A percentile compares a stretch with the other conserved stretches of the same genome.
phyloP scores from a whole-genome alignment of 2,329 filamentous ascomycete species.

The Fusarium cyanostomum region DNA sequence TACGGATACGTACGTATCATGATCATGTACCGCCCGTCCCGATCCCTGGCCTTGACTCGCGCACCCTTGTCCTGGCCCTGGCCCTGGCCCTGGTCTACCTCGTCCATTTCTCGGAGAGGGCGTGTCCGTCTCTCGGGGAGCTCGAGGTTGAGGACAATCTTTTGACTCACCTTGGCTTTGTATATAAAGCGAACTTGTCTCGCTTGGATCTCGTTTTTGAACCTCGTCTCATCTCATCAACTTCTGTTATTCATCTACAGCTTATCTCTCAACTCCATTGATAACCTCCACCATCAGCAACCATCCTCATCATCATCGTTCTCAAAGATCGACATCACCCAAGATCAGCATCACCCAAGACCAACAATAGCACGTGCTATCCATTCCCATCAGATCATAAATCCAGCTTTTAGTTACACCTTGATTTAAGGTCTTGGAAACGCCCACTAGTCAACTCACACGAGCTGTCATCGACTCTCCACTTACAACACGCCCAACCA shows the following conservation, averaged over 20 bases:
- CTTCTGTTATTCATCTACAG: slow-evolving; percentile 14
- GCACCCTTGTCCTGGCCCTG: not conserved
- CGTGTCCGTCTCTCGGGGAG: slow-evolving; percentile 20
- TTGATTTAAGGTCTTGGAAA: slow-evolving; percentile 21
- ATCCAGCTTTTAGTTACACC: slow-evolving; percentile 13
- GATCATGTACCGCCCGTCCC: slow-evolving; percentile 34
- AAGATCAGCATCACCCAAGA: slow-evolving; percentile 19
- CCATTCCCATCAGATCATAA: slow-evolving; percentile 9
- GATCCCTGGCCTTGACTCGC: slow-evolving; percentile 28
- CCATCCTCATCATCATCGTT: not conserved
- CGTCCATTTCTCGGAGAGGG: slow-evolving; percentile 16
- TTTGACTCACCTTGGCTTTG: slow-evolving; percentile 23
- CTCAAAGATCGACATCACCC: slow-evolving; percentile 25
- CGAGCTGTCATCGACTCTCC: not conserved
- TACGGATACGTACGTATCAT: slow-evolving; percentile 5
- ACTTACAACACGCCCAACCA: slow-evolving; percentile 10
- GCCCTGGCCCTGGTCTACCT: not conserved
- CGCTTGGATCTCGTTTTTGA: not conserved
- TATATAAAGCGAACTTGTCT: slow-evolving; percentile 31
- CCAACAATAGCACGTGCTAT: slow-evolving; percentile 8
- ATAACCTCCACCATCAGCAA: not conserved
- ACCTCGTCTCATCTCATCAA: slow-evolving; percentile 11
- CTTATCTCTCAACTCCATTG: slow-evolving; percentile 12
- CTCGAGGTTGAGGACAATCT: slow-evolving; percentile 17
- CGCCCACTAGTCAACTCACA: slow-evolving; percentile 6